Base-by-base conservation (phyloP, 176 grass and related monocot genomes). In the Tuctoria greenei region DNA sequence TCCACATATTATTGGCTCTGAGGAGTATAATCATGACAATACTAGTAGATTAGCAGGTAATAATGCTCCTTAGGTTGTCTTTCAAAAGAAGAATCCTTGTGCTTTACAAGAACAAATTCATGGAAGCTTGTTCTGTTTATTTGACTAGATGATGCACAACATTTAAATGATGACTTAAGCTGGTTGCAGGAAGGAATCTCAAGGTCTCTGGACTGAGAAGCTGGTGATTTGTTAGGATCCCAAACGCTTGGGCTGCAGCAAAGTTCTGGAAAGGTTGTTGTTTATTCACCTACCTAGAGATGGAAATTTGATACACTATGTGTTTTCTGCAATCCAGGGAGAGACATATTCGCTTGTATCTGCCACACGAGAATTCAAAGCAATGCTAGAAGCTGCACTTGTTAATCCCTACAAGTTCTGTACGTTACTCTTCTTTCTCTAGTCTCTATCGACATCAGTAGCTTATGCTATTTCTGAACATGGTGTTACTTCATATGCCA, bases 361-460 rank as follows among this genome's bases (percentile, higher is more conserved):
- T 70, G 86, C 83, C 7, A 81, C 92, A 69, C 72, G 71, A 80
- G 88, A 95, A 69, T 95, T 95, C 59, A 89, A 87, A 86, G 83
- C 83, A 46, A 95, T 95, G 92, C 74, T 95, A 67, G 88, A 95
- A 82, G 88, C 92, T 51, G 88, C 92, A 59, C 86, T 95, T 69
- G 72, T 91, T 49, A 95, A 76, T 79, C 88, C 88, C 74, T 95
- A 91, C 69, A 84, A 91, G 81, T 91, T 89, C 24, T 87, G 92
- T 91, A 91, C 25, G 88, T 89, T 50, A 49, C 43, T 45, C 52
- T 40, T 73, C 35, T 24, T 39, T 73, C 8, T 20, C 10, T 68
- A 20, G 15, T 40, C 1, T 70, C 61, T 14, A 77, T 61, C 39
- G 45, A 14, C 35, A 5, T 27, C 5, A 27, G 7, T 72, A 64